These are phyloP conservation scores for Ormosia emarginata DNA, from an alignment of 306 rosid genomes.

Conservation along the genomic window DNA sequence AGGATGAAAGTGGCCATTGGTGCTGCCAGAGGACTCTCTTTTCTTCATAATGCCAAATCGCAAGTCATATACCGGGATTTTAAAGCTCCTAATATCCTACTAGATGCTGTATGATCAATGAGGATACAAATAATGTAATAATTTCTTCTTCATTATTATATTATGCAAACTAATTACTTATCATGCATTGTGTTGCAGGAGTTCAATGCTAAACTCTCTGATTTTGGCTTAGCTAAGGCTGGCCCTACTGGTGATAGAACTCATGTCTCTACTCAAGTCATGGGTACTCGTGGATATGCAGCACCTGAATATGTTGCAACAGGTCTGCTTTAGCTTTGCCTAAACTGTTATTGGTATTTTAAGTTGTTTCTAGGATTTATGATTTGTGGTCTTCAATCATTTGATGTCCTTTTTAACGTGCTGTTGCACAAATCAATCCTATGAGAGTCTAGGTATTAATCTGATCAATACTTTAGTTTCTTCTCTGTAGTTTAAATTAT, in stretches of 20 bases:
- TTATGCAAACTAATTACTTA: background rate
- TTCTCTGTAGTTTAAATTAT: background rate
- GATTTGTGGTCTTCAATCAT: background rate
- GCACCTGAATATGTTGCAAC: slow-evolving; percentile 96
- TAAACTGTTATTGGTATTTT: slow-evolving; percentile 42
- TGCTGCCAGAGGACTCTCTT: slow-evolving; percentile 83
- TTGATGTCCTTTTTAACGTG: background rate
- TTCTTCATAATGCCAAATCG: slow-evolving; percentile 78
- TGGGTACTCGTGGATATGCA: slow-evolving; percentile 92
- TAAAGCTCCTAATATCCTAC: slow-evolving; percentile 79
- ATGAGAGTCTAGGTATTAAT: background rate
- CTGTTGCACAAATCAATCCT: background rate
- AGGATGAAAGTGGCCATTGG: slow-evolving; percentile 90
- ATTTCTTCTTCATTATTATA: background rate
- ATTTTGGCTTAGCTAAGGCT: slow-evolving; percentile 84
- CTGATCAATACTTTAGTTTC: background rate
- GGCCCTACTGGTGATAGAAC: slow-evolving; percentile 97
- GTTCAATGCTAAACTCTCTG: slow-evolving; percentile 84
- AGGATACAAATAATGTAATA: background rate
- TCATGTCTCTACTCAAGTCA: slow-evolving; percentile 86
- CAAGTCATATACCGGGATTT: slow-evolving; percentile 94
- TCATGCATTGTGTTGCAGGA: slow-evolving; percentile 45
- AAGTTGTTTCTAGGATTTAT: background rate
- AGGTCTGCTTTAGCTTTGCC: slow-evolving; percentile 38
- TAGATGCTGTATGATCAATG: slow-evolving; percentile 60